Conservation (phyloP, 2,329 filamentous ascomycete genomes). For the Ceratocystis destructans region DNA sequence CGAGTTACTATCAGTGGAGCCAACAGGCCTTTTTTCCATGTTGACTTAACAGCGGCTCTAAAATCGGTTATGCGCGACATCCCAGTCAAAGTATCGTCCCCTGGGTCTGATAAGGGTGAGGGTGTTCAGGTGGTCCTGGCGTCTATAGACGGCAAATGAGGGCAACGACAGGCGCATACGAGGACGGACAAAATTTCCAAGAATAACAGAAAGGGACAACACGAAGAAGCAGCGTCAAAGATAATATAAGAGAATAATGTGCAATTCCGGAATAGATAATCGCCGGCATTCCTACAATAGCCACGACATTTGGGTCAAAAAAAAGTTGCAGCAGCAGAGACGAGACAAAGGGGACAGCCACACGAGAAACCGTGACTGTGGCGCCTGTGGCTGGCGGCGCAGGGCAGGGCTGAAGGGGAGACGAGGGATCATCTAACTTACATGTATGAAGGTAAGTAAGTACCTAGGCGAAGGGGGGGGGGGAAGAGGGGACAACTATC, state of each 20-base stretch:
- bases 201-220: background rate
- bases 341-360: background rate
- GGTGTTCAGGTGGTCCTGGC: slow-evolving; percentile 4
- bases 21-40: slow-evolving; percentile 36
- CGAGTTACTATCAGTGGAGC: slow-evolving; percentile 28
- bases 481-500: background rate
- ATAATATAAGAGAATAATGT: too few relatives aligned
- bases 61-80: slow-evolving; percentile 25
- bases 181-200: background rate
- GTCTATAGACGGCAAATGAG: background rate
- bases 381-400: background rate
- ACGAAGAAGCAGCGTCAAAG: background rate
- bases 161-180: background rate
- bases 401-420: too few relatives aligned
- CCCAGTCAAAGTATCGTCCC: background rate
- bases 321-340: background rate
- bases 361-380: background rate
- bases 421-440: too few relatives aligned
- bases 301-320: too few relatives aligned
- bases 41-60: slow-evolving; percentile 33
- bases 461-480: background rate
- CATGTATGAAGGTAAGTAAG: too few relatives aligned
- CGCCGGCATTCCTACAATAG: too few relatives aligned
- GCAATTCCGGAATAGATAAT: too few relatives aligned
- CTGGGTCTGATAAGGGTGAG: slow-evolving; percentile 6